Conservation (phyloP, 768 basidiomycete species). For the Tremella yokohamensis region DNA sequence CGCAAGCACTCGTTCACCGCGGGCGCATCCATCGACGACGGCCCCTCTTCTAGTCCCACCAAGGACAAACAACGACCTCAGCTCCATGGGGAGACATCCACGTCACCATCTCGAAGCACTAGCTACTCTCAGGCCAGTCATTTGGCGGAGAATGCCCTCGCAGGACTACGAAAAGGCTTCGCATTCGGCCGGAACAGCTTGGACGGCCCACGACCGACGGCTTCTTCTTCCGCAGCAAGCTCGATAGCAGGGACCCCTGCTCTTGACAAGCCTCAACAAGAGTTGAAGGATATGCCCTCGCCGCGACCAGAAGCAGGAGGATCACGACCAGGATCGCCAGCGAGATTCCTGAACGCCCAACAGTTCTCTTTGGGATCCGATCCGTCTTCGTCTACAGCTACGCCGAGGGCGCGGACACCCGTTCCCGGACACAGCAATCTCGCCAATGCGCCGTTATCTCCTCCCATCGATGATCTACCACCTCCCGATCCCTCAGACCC, state of each 20-base stretch:
- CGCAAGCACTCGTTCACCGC: too few relatives aligned
- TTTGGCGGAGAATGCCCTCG: constrained; percentile 37
- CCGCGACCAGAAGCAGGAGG: constrained; percentile 16
- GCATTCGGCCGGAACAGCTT: constrained; percentile 18
- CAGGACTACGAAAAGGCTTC: constrained; percentile 35
- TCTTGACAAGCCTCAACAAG: constrained; percentile 8
- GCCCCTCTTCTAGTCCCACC: too few relatives aligned
- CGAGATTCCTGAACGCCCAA: constrained; percentile 4
- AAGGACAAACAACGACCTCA: too few relatives aligned
- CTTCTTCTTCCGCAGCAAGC: constrained; percentile 2
- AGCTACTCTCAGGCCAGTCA: constrained; percentile 15
- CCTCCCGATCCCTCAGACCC: constrained; percentile 38
- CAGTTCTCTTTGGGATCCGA: constrained; percentile 29
- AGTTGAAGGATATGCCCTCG: constrained; percentile 34
- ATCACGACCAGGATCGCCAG: constrained; percentile 7
- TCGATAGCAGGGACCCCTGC: not conserved
- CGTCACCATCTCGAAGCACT: constrained; percentile 3
- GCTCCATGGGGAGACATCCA: constrained; percentile 1
- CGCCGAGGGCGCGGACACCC: constrained; percentile 19
- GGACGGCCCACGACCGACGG: not conserved
- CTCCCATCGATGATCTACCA: constrained; percentile 10
- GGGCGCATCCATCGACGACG: too few relatives aligned
- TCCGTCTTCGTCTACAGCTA: constrained; percentile 22
- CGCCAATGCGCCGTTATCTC: constrained; percentile 9
- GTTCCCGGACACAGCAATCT: constrained; percentile 4